Evolutionary conservation across 2,329 filamentous ascomycete genomes (phyloP).

Genomic region (Colletotrichum trifolii): DNA sequence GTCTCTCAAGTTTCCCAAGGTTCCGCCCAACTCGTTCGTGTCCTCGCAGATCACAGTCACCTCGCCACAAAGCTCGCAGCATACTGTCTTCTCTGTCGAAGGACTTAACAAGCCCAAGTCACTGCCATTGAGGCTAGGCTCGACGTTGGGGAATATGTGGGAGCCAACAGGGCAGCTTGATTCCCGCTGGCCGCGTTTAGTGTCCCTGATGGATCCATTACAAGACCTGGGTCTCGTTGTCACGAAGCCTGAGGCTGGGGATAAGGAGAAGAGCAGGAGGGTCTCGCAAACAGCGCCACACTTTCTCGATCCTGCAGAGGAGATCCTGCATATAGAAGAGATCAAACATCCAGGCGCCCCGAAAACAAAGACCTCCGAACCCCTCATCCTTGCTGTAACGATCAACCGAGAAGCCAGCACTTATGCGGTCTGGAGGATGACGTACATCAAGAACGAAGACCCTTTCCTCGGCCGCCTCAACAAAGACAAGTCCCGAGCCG

Average conservation of each 20-base stretch:
- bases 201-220: constrained; percentile 86
- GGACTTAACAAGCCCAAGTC: constrained; percentile 66
- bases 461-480: constrained; percentile 60
- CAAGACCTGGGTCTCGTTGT: constrained; percentile 88
- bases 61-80: constrained; percentile 59
- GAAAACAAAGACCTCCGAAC: constrained; percentile 52
- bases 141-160: constrained; percentile 68
- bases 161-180: constrained; percentile 64
- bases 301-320: constrained; percentile 80
- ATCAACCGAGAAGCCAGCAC: constrained; percentile 79
- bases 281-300: constrained; percentile 53
- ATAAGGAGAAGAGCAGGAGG: constrained; percentile 51
- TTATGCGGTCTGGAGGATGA: constrained; percentile 87
- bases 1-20: constrained; percentile 67
- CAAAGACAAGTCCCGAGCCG: constrained; percentile 57
- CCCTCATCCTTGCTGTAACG: constrained; percentile 81
- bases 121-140: constrained; percentile 62
- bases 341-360: constrained; percentile 63
- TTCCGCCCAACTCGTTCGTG: constrained; percentile 86
- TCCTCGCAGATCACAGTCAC: constrained; percentile 72
- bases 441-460: constrained; percentile 78
- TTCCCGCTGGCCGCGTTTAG: constrained; percentile 78
- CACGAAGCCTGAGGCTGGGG: constrained; percentile 60
- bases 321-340: constrained; percentile 84
- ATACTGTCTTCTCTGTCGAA: constrained; percentile 67